Percentiles rank a stretch among this genome's conserved stretches.
Evolutionary conservation across 176 grass and related monocot genomes (phyloP).

Genomic region (Carex pumila): DNA sequence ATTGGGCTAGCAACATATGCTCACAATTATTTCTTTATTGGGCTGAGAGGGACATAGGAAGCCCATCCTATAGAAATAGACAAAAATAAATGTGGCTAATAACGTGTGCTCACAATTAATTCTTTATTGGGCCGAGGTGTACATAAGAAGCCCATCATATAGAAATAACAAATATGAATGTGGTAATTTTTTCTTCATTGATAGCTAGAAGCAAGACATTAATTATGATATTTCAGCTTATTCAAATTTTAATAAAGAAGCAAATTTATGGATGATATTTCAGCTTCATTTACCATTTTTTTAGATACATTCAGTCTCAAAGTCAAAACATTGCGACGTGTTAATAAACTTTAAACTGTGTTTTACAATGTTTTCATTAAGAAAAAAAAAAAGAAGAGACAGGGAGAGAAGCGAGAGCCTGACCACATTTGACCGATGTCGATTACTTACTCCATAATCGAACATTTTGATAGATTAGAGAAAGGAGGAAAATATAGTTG

Average conservation of each 20-base stretch:
- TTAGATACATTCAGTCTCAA: background rate
- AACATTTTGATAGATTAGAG: no score
- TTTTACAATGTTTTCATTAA: background rate
- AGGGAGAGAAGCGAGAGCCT: no score
- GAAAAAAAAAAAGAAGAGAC: no score
- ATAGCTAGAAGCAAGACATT: background rate
- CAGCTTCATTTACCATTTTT: background rate
- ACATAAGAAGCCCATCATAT: background rate
- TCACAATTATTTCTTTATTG: background rate
- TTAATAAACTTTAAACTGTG: no score
- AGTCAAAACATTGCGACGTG: background rate
- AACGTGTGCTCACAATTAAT: background rate
- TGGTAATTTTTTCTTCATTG: background rate
- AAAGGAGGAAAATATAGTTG: no score
- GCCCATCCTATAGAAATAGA: background rate
- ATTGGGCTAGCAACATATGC: background rate
- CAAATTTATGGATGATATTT: background rate
- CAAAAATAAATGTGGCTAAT: background rate
- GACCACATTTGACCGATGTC: no score
- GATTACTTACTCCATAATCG: no score
- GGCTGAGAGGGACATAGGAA: background rate
- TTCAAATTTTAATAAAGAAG: background rate
- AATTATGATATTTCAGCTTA: background rate
- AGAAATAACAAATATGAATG: background rate
- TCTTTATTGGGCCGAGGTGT: background rate